Percentiles rank a stretch among this genome's conserved stretches.
Conservation (phyloP, 164 flowering plant genomes). For the Chloranthus sessilifolius region DNA sequence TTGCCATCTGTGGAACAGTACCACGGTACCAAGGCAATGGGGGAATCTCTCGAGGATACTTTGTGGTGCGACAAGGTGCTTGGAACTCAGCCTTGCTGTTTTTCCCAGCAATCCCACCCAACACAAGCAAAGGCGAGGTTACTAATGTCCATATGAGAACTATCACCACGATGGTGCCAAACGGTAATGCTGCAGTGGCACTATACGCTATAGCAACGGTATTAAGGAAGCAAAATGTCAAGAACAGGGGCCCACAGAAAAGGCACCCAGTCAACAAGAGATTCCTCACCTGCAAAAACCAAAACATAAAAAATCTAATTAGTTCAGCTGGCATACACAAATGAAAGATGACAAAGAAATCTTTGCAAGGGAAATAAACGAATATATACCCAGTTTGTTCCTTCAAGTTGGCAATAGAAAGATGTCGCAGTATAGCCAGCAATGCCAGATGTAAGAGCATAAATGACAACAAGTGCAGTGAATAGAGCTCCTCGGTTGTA, state of each 20-base stretch:
- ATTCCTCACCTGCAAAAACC: constrained; percentile 29
- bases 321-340: background rate
- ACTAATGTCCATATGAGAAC: constrained; percentile 40
- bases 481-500: constrained; percentile 40
- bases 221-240: constrained; percentile 38
- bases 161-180: constrained; percentile 39
- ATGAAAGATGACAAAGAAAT: background rate
- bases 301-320: background rate
- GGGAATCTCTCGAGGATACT: constrained; percentile 41
- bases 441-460: constrained; percentile 37
- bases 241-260: constrained; percentile 38
- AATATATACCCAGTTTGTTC: constrained; percentile 31
- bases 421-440: constrained; percentile 41
- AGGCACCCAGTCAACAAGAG: constrained; percentile 36
- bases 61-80: constrained; percentile 40
- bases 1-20: constrained; percentile 37
- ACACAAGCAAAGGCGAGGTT: constrained; percentile 37
- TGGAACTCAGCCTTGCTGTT: constrained; percentile 40
- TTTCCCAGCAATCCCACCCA: constrained; percentile 44
- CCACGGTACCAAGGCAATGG: constrained; percentile 36
- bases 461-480: constrained; percentile 38
- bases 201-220: constrained; percentile 38
- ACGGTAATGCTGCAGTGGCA: constrained; percentile 41
- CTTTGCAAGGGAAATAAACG: background rate
- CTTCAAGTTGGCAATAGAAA: constrained; percentile 41